Conservation (phyloP, 345 rosid genomes). For the Excoecaria agallocha region DNA sequence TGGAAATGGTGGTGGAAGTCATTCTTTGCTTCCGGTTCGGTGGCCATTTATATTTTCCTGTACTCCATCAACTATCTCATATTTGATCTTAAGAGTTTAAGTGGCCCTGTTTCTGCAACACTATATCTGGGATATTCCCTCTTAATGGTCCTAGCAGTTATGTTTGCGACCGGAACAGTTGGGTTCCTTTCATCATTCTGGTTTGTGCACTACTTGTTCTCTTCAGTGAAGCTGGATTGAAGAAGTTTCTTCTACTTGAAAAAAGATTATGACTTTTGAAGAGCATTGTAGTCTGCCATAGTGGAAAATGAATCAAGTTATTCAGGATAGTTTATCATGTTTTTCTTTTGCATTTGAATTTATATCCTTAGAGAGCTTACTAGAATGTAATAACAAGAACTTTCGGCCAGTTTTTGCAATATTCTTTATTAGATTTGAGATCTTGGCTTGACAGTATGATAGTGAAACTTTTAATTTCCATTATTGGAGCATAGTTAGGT, state of each 20-base stretch:
- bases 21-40: conserved; percentile 74
- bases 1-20: conserved; percentile 86
- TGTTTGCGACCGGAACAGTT: conserved; percentile 67
- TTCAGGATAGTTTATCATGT: conserved; percentile 3
- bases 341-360: conserved; percentile 2
- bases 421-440: conserved; percentile 18
- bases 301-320: background rate
- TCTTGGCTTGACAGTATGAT: conserved; percentile 18
- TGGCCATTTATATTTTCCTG: conserved; percentile 62
- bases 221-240: conserved; percentile 72
- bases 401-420: conserved; percentile 19
- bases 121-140: conserved; percentile 69
- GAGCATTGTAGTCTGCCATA: background rate
- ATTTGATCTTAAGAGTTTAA: conserved; percentile 59
- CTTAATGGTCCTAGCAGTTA: conserved; percentile 64
- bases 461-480: conserved; percentile 9
- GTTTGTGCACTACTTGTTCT: conserved; percentile 74
- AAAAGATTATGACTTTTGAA: background rate
- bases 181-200: conserved; percentile 75
- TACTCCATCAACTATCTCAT: conserved; percentile 65
- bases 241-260: conserved; percentile 5
- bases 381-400: conserved; percentile 35
- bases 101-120: conserved; percentile 67
- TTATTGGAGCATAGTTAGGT: background rate
- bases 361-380: conserved; percentile 27